Evolutionary conservation across 192 early-diverging fungal species (phyloP).

Genomic region (Obelidium mucronatum): DNA sequence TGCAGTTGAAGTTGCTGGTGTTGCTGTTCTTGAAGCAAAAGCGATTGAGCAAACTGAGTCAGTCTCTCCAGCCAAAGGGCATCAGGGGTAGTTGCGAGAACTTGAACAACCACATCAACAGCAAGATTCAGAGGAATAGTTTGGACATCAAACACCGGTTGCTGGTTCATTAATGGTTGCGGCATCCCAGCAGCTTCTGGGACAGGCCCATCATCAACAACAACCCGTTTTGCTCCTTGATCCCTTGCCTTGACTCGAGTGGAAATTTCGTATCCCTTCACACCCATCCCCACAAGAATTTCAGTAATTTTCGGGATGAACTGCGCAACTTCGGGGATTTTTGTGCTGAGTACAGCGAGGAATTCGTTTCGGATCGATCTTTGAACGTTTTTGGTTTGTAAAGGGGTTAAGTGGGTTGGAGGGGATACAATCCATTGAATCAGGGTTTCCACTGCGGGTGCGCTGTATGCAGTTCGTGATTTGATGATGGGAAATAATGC

Average conservation of each 20-base stretch:
- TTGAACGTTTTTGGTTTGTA: conserved; percentile 43
- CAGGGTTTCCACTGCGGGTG: conserved; percentile 30
- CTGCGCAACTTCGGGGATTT: conserved; percentile 23
- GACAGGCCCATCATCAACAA: conserved; percentile 4
- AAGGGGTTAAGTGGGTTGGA: conserved; percentile 11
- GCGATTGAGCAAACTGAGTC: conserved; percentile 8
- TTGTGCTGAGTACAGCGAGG: conserved; percentile 33
- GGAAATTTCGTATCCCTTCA: conserved; percentile 53
- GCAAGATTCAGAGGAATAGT: conserved; percentile 34
- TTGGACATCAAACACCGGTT: conserved; percentile 33
- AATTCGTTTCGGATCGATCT: conserved; percentile 52
- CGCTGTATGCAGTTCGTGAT: conserved; percentile 37
- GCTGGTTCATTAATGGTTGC: not conserved
- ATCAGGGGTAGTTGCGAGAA: conserved; percentile 4
- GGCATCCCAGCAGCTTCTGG: not conserved
- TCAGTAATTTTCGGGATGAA: conserved; percentile 40
- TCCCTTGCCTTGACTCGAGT: conserved; percentile 22
- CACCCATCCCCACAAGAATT: conserved; percentile 41
- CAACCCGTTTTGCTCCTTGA: conserved; percentile 8
- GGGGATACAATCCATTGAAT: conserved; percentile 31
- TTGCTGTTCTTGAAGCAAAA: not conserved
- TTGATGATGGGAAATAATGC: conserved; percentile 42
- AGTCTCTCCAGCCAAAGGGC: conserved; percentile 25
- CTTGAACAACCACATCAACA: conserved; percentile 43
- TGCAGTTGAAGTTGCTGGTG: not conserved